Base-by-base conservation (phyloP, 306 rosid species). In the Vigna unguiculata region DNA sequence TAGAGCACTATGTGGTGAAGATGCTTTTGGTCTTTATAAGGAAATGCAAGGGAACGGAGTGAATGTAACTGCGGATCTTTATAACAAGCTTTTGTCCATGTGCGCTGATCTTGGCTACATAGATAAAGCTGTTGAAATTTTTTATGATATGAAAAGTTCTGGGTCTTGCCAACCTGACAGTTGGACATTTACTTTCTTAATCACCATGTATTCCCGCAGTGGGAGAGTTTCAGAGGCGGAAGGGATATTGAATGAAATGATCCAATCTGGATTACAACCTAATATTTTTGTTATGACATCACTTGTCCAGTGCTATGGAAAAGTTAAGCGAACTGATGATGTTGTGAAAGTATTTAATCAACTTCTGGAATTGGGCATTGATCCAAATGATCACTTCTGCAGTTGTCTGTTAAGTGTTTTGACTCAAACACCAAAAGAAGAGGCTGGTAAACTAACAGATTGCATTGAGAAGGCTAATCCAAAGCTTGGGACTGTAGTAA, bases 291-390 rank as follows among this genome's bases (percentile, higher is more conserved):
- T 93, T 61, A 78, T 93, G 81, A 93, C 98, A 41, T 91, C 96
- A 15, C 87, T 93, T n/a, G 88, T 91, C 79, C 96, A 86, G 71
- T 91, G 98, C 81, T 93, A 93, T 51, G 98, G 98, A 61, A 93
- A 88, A 85, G 93, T 90, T 63, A 89, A 87, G 81, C 90, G 61
- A 32, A 81, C 83, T 1, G 91, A 93, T 82, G 90, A 93, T 79
- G 93, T 91, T 82, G 96, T 88, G 78, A 87, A 82, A 85, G 82
- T 86, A 80, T 88, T 93, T 81, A 74, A 88, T 71, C 86, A 43
- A 69, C 80, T 90, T 54, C 15, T 80, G 69, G 93, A 86, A 46
- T 69, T 82, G 68, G 91, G 90, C 15, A 82, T 88, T 76, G 75
- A 48, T 60, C 98, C 93, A 14, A 97, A 93, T 24, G 93, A 90